Evolutionary conservation across 2,329 filamentous ascomycete genomes (phyloP).

Genomic region (Verticillium longisporum): DNA sequence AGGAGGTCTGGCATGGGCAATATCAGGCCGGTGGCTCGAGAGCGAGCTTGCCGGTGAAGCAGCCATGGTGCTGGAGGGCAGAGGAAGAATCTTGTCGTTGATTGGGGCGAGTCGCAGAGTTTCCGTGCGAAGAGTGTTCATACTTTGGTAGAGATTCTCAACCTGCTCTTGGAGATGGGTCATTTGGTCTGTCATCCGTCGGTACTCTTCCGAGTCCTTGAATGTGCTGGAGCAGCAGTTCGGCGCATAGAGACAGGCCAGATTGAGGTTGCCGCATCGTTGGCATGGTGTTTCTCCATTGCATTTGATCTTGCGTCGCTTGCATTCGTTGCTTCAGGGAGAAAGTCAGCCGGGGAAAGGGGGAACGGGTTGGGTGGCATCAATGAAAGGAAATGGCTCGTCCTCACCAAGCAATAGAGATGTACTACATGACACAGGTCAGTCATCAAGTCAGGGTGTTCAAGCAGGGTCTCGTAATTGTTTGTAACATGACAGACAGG

Average conservation of each 20-base stretch:
- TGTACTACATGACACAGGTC: constrained; percentile 35
- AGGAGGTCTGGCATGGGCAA: constrained; percentile 47
- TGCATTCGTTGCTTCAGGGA: constrained; percentile 58
- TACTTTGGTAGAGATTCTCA: constrained; percentile 63
- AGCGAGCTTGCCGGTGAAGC: constrained; percentile 37
- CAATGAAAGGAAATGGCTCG: not conserved
- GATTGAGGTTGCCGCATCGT: constrained; percentile 61
- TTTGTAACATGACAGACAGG: not conserved
- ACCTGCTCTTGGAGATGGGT: constrained; percentile 76
- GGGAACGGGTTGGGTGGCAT: not conserved
- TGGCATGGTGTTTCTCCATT: constrained; percentile 64
- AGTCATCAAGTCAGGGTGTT: constrained; percentile 7
- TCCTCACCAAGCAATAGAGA: constrained; percentile 54
- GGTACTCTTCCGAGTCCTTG: constrained; percentile 90
- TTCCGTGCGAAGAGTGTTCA: constrained; percentile 60
- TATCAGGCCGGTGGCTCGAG: constrained; percentile 35
- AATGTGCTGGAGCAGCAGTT: constrained; percentile 70
- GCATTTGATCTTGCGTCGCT: constrained; percentile 69
- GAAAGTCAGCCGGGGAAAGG: not conserved
- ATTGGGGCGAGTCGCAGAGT: constrained; percentile 36
- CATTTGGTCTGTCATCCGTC: constrained; percentile 70
- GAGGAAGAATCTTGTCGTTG: constrained; percentile 30
- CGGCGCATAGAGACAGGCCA: constrained; percentile 58
- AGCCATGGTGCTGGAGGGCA: constrained; percentile 30
- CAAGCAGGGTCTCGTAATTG: not conserved